Evolutionary conservation across 176 grass and related monocot species (phyloP), one percentile per base, ranked within the genome.

Genomic region (Hsuehochloa calcarea): DNA sequence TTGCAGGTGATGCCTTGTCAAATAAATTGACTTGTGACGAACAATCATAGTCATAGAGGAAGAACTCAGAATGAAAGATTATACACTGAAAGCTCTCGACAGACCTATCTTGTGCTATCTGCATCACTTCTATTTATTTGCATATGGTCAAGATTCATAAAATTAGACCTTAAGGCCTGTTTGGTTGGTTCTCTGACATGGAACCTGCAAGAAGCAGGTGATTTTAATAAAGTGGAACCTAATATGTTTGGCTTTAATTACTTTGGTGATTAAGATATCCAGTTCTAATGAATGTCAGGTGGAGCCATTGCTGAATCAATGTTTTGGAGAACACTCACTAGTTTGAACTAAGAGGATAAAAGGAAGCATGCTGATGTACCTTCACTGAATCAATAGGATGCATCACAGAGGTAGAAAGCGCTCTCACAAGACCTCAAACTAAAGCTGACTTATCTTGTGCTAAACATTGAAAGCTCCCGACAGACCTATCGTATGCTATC

Each of bases 331-430:
- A 16, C 19, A 73, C 41, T 59, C 31, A 80, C 7, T 67, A 52
- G 23, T 55, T 43, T 71, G 41, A 65, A 80, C 22, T 65, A 85
- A 72, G 86, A 66, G 8, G 15, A 10, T 64, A 55, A 50, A 80
- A 52, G 10, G 22, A 85, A 47, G 13, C 62, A 73, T 62, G 23
- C 17, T 84, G 29, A 1, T 73, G 39, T 85, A 97, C 95, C 96
- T 98, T 95, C 93, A 98, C 92, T 65, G 96, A 93, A 74, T 98
- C 96, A 70, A 98, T 92, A 61, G 96, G 93, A 92, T 95, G 89
- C 91, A 95, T 60, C 62, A 95, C 77, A 78, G 91, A 92, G 77
- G 96, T 98, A 60, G 96, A 95, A 87, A 98, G 96, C 1, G 93
- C 96, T 81, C 88, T 91, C 74, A 93, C 91, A 86, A 96, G 93